These are phyloP conservation scores for Magnusiomyces suaveolens DNA, from an alignment of 1,139 yeast species.

Conservation along the genomic window DNA sequence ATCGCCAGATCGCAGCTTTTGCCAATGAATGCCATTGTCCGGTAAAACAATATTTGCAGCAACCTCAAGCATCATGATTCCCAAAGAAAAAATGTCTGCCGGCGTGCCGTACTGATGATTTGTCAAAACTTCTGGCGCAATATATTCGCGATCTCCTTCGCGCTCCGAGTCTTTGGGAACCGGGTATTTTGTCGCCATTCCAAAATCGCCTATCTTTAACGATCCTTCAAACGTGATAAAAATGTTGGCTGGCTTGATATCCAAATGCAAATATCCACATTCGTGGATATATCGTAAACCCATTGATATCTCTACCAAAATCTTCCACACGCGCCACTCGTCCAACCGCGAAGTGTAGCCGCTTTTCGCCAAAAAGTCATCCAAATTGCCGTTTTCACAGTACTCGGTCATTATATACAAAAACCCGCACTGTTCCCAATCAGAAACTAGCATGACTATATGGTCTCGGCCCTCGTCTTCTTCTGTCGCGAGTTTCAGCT, in stretches of 20 bases:
- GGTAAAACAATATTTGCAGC: slow-evolving; percentile 95
- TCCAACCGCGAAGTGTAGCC: slow-evolving; percentile 70
- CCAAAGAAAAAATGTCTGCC: slow-evolving; percentile 90
- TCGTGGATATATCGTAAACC: slow-evolving; percentile 79
- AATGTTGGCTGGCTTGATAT: slow-evolving; percentile 89
- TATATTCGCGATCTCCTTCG: slow-evolving; percentile 95
- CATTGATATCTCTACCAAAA: slow-evolving; percentile 63
- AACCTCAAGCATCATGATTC: slow-evolving; percentile 83
- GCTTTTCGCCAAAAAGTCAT: slow-evolving; percentile 66
- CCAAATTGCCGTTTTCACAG: slow-evolving; percentile 90
- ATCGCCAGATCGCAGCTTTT: slow-evolving; percentile 89
- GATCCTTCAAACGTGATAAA: slow-evolving; percentile 92
- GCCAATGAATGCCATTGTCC: slow-evolving; percentile 96
- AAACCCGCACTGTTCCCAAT: slow-evolving; percentile 72
- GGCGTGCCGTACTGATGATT: slow-evolving; percentile 77
- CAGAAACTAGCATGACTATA: slow-evolving; percentile 68
- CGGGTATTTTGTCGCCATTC: slow-evolving; percentile 55
- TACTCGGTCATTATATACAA: slow-evolving; percentile 89
- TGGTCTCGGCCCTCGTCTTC: slow-evolving; percentile 76
- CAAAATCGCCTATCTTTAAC: slow-evolving; percentile 77
- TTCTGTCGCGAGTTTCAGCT: slow-evolving; percentile 13
- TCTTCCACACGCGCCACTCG: slow-evolving; percentile 97
- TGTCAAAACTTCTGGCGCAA: slow-evolving; percentile 91
- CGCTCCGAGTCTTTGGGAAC: slow-evolving; percentile 52
- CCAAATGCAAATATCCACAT: slow-evolving; percentile 69